phyloP scores from a whole-genome alignment of 2,329 filamentous ascomycete species.

The Setomelanomma holmii region DNA sequence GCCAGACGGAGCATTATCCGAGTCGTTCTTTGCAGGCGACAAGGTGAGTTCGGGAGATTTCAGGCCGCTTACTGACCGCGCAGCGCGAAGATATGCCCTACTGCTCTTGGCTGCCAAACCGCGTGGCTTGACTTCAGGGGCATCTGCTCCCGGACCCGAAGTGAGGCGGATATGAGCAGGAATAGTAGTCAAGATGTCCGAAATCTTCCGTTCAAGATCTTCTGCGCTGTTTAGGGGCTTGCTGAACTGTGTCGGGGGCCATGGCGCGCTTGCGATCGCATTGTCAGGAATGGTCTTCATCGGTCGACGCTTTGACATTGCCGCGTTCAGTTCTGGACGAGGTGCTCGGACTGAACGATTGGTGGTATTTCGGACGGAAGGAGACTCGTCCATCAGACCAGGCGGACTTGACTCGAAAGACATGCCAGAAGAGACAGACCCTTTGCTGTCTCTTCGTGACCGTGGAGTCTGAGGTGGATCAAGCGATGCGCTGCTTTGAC shows the following conservation, averaged over 20 bases:
- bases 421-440: conserved; percentile 38
- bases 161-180: conserved; percentile 80
- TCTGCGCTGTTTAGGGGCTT: conserved; percentile 52
- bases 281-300: conserved; percentile 50
- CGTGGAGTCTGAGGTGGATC: conserved; percentile 41
- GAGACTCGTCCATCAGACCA: conserved; percentile 43
- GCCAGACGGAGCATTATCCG: conserved; percentile 34
- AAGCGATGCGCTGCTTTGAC: conserved; percentile 10
- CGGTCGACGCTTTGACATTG: conserved; percentile 51
- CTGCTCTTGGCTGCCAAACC: conserved; percentile 36
- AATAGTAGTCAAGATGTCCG: conserved; percentile 76
- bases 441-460: conserved; percentile 38
- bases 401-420: conserved; percentile 43
- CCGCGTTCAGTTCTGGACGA: conserved; percentile 52
- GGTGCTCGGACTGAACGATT: conserved; percentile 36
- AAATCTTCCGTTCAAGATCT: conserved; percentile 80
- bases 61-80: conserved; percentile 40
- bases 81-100: conserved; percentile 40
- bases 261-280: conserved; percentile 29
- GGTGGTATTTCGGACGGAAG: conserved; percentile 40
- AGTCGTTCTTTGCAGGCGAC: conserved; percentile 46
- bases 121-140: conserved; percentile 39
- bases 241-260: conserved; percentile 47
- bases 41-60: conserved; percentile 47
- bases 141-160: conserved; percentile 38